Base-by-base conservation (phyloP, 768 basidiomycete genomes). In the Pleurotus djamor region DNA sequence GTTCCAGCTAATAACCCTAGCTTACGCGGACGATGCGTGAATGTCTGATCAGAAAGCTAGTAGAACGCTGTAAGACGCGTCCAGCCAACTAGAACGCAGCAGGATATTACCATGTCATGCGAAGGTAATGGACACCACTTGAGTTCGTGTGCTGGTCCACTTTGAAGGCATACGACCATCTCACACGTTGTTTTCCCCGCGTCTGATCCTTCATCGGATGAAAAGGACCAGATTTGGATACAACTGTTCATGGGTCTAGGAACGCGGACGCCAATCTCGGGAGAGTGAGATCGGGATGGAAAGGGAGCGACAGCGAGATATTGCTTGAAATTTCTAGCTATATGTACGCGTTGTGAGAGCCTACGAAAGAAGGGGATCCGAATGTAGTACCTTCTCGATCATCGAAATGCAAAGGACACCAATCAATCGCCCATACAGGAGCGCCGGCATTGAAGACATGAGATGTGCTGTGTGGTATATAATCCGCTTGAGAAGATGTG, bases 101-200 rank as follows among this genome's bases (percentile, higher is more conserved):
- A 58, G 59, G 1, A 28, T 1, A 28, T 3, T 28, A 79, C 77
- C 43, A 66, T 61, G 62, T 93, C 92, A 64, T 92, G 84, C 14
- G 89, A 85, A 0, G 95, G 94, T 33, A 94, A 69, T 3, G 96
- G 96, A 71, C 96, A 96, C 96, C 96, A 98, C 72, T 89, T 94
- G 12, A 96, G 68, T 52, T 92, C 89, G 63, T 86, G 83, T 2
- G 87, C 90, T 4, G 90, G 83, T 0, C 96, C 94, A 16, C 79
- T 78, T n/a, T 95, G 88, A 7, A 94, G 63, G 61, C 94, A 96
- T 0, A 98, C 66, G 2, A 95, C 87, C 80, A 97, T 80, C 68
- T 93, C 94, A 63, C 95, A 96, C 14, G 68, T 75, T 78, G 92
- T 81, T 58, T 76, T 71, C 0, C 86, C 86, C 0, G 61, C 50